Base-by-base conservation (phyloP, 2,329 filamentous ascomycete species). In the Colletotrichum orchidophilum region DNA sequence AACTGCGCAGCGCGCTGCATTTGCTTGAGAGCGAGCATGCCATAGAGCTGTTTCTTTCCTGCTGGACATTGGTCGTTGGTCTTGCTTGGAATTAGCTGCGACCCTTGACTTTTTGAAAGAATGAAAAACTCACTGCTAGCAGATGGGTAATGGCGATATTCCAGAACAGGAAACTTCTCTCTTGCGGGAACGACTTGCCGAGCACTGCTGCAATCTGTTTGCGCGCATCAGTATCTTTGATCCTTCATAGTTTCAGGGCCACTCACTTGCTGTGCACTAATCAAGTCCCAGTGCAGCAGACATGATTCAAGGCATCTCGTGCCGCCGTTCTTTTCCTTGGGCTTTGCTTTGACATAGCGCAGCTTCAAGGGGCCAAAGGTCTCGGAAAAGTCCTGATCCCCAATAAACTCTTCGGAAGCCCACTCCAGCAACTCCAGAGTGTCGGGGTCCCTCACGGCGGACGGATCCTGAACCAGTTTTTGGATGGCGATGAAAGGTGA, bases 351-450 rank as follows among this genome's bases (percentile, higher is more conserved):
- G 58, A 85, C 87, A 57, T 87, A 82, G 35, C 85, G 82, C 12
- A 81, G 80, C 26, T 87, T 83, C 70, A 91, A 80, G 2, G 82
- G 78, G 0, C 88, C 88, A 8, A 90, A 78, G 0, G 84, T 87
- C 64, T 83, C 79, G 0, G 82, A 70, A 58, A 86, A 89, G 27
- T 85, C 82, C 15, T 81, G 76, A 13, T 83, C 80, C 0, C 76
- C 72, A 2, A 78, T 73, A 4, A 85, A 70, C 0, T 83, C 81
- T 2, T 78, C 78, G n/a, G 83, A 81, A 1, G 87, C 85, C 83
- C 87, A 89, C 73, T 90, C 88, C 27, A 88, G 84, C 24, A 91
- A 80, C 71, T 88, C 87, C 11, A 90, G 77, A 13, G 81, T 80
- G 65, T 88, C 86, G 3, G 83, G 78, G 72, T 90, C 88, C 55